Conservation (phyloP, 441 rosid genomes). For the Pelargonium australe region DNA sequence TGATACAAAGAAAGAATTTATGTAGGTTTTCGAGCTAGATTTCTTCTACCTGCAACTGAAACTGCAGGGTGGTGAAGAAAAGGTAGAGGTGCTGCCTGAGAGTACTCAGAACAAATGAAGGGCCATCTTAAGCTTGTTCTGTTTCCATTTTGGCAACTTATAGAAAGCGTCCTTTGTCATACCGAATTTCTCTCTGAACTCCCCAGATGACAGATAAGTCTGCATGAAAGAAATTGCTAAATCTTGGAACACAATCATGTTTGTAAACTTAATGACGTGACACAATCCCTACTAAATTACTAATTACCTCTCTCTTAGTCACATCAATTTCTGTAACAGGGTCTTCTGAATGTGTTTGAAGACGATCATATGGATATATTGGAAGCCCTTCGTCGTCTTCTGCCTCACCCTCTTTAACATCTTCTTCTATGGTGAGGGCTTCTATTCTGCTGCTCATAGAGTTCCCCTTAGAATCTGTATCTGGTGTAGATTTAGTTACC, state of each 20-base stretch:
- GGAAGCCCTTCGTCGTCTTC: constrained; percentile 88
- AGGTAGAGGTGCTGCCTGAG: constrained; percentile 13
- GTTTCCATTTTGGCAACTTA: constrained; percentile 96
- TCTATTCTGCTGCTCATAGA: constrained; percentile 56
- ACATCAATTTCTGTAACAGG: constrained; percentile 76
- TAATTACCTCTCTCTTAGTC: constrained; percentile 76
- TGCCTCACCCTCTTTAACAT: constrained; percentile 70
- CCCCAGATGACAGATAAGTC: constrained; percentile 71
- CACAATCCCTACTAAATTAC: constrained; percentile 10
- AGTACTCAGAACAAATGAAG: constrained; percentile 60
- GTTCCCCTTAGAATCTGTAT: constrained; percentile 46
- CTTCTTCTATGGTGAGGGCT: constrained; percentile 78
- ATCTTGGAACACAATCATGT: constrained; percentile 18
- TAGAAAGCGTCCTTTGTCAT: constrained; percentile 77
- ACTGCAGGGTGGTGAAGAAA: constrained; percentile 24
- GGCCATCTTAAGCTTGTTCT: constrained; percentile 92
- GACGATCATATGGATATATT: constrained; percentile 68
- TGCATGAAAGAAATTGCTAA: constrained; percentile 32
- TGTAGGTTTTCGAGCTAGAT: constrained; percentile 27
- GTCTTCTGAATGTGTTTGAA: constrained; percentile 54
- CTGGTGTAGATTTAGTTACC: constrained; percentile 41
- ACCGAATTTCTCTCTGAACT: constrained; percentile 87
- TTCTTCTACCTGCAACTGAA: constrained; percentile 34
- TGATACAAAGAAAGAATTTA: constrained; percentile 15
- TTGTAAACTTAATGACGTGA: neutral